A percentile compares a stretch with the other conserved stretches of the same genome.
Evolutionary conservation across 2,329 filamentous ascomycete species (phyloP).

Genomic region (Paecilomyces dactylethromorphus): DNA sequence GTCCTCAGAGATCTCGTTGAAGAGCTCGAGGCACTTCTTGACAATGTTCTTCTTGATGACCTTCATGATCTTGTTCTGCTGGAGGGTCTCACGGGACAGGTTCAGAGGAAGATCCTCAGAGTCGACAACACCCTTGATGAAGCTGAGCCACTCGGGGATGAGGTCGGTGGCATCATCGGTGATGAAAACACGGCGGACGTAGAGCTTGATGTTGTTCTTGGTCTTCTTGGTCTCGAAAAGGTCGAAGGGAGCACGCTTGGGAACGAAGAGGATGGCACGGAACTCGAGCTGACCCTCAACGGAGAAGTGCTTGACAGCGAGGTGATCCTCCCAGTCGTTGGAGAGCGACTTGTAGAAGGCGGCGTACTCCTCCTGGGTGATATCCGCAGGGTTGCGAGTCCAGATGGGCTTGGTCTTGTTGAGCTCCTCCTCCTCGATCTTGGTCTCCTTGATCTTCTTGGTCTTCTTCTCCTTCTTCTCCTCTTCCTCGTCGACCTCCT

Average conservation of each 20-base stretch:
- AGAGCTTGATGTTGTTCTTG: conserved; percentile 99
- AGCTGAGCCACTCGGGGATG: conserved; percentile 98
- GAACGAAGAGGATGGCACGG: conserved; percentile 98
- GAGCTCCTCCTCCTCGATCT: conserved; percentile 98
- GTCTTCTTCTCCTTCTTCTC: conserved; percentile 94
- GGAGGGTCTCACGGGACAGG: conserved; percentile 98
- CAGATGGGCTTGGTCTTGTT: conserved; percentile 99
- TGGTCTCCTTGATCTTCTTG: conserved; percentile 99
- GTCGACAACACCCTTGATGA: conserved; percentile 99
- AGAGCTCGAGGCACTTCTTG: conserved; percentile 99
- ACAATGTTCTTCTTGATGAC: conserved; percentile 99
- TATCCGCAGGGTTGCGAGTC: conserved; percentile 96
- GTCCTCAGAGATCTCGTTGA: conserved; percentile 98
- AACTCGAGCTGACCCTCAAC: conserved; percentile 99
- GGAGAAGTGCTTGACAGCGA: conserved; percentile 99
- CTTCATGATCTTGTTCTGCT: conserved; percentile 99
- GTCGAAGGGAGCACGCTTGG: conserved; percentile 98
- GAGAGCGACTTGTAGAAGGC: conserved; percentile 99
- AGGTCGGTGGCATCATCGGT: conserved; percentile 98
- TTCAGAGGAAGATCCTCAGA: conserved; percentile 99
- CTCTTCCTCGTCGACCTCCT: conserved; percentile 79
- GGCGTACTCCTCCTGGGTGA: conserved; percentile 92
- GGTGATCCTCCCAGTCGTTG: conserved; percentile 99
- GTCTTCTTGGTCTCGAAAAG: conserved; percentile 99
- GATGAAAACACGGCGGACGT: conserved; percentile 99